These are phyloP conservation scores for Coffea canephora DNA, from an alignment of 257 asterid genomes.

Conservation along the genomic window DNA sequence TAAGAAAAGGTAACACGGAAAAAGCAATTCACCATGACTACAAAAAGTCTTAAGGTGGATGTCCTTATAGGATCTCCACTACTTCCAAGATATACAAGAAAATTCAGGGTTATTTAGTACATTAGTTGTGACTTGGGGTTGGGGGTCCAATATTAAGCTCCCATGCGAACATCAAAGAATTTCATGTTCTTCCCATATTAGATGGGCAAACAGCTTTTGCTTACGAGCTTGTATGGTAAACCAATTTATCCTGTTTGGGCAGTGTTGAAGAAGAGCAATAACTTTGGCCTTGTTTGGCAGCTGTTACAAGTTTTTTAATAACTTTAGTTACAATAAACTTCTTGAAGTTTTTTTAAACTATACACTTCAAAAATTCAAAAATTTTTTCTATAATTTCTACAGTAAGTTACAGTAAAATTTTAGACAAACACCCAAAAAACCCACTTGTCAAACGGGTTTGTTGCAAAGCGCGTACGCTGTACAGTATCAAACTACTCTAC, in stretches of 20 bases:
- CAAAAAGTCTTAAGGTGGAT: background rate
- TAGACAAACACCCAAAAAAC: no score
- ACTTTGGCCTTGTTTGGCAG: background rate
- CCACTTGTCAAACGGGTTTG: no score
- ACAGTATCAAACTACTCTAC: no score
- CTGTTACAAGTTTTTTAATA: no score
- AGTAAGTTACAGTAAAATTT: no score
- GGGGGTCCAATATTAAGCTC: background rate
- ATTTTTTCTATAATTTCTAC: no score
- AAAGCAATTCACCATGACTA: background rate
- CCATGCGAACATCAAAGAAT: background rate
- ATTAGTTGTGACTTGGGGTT: background rate
- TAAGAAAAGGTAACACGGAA: background rate
- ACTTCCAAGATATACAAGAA: background rate
- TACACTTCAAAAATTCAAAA: no score
- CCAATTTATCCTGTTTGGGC: background rate
- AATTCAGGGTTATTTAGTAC: background rate
- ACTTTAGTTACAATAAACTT: no score
- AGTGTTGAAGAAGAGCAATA: background rate
- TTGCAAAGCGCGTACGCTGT: no score
- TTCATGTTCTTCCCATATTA: background rate
- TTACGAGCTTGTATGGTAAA: background rate
- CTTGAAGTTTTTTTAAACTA: no score
- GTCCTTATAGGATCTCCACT: slow-evolving; percentile 12
- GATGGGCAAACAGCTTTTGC: background rate